Evolutionary conservation across 2,329 filamentous ascomycete species (phyloP).

Genomic region (Tricladium varicosporioides): DNA sequence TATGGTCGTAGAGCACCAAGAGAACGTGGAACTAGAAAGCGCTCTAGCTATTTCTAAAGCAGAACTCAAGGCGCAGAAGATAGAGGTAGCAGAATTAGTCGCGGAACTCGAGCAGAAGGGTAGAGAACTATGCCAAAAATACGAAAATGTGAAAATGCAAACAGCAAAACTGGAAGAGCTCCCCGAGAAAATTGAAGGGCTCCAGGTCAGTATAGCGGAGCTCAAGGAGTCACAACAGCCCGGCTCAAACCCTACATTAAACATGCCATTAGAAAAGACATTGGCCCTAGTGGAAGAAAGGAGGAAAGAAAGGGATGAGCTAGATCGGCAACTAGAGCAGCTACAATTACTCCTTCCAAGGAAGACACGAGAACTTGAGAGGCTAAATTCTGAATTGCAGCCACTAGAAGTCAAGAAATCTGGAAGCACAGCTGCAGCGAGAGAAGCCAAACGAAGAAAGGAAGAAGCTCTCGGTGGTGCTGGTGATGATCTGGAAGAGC

Average conservation of each 20-base stretch:
- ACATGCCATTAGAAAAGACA: constrained; percentile 58
- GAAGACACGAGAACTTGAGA: constrained; percentile 65
- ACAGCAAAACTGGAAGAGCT: constrained; percentile 49
- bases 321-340: constrained; percentile 63
- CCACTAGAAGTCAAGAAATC: constrained; percentile 66
- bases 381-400: constrained; percentile 64
- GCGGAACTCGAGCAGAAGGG: constrained; percentile 66
- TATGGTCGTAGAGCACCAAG: constrained; percentile 74
- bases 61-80: constrained; percentile 75
- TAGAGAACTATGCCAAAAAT: constrained; percentile 53
- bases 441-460: constrained; percentile 66
- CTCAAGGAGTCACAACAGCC: constrained; percentile 44
- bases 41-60: constrained; percentile 70
- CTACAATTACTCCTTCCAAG: constrained; percentile 61
- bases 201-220: constrained; percentile 48
- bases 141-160: constrained; percentile 50
- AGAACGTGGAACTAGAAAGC: constrained; percentile 76
- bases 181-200: constrained; percentile 46
- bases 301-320: constrained; percentile 50
- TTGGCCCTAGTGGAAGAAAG: constrained; percentile 49
- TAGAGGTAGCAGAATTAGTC: constrained; percentile 72
- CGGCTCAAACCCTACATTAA: constrained; percentile 45
- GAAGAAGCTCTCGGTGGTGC: constrained; percentile 64
- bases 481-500: constrained; percentile 72
- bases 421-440: constrained; percentile 64